Base-by-base conservation (phyloP, 1,139 yeast genomes). In the Saccharomyces hybrid region DNA sequence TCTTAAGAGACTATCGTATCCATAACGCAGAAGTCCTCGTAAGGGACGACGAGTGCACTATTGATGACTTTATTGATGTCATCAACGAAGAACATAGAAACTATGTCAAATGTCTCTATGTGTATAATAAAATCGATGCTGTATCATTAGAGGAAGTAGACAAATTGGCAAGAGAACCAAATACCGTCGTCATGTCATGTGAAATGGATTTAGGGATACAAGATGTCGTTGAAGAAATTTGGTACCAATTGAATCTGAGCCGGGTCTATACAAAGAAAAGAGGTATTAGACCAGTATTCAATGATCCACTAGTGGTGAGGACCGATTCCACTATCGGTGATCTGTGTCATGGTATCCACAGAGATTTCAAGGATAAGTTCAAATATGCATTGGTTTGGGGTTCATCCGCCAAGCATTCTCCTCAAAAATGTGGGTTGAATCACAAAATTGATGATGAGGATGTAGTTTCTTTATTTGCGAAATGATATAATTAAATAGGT, bases 311-410 rank as follows among this genome's bases (percentile, higher is more conserved):
- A 81, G 97, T 93, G 53, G 95, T 93, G 8, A 79, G 98, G 64
- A 79, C 78, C 56, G 79, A 84, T 56, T 86, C 95, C 21, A 77
- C 95, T 1, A 81, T 91, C 52, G 90, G 85, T 61, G 90, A 85
- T 63, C 90, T 93, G 28, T 93, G 99, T 75, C 95, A 93, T 68
- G 80, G 95, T 11, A 86, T 93, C 60, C 99, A 93, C 69, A 79
- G 96, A 64, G 97, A 91, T 63, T 87, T 93, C 78, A 90, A 90
- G 66, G 84, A 86, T 63, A 89, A 88, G 67, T 93, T 93, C 75
- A 88, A 90, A 68, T 89, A 90, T 69, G 98, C 98, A 0, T 74
- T 90, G 64, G 97, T 93, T 9, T 93, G 98, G 98, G 99, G 99
- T 0, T 84, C 91, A 1, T 86, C 95, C 53, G 88, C 97, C 5